These are phyloP conservation scores for Ogataea pilisensis DNA, from an alignment of 805 yeast genomes.

Conservation along the genomic window DNA sequence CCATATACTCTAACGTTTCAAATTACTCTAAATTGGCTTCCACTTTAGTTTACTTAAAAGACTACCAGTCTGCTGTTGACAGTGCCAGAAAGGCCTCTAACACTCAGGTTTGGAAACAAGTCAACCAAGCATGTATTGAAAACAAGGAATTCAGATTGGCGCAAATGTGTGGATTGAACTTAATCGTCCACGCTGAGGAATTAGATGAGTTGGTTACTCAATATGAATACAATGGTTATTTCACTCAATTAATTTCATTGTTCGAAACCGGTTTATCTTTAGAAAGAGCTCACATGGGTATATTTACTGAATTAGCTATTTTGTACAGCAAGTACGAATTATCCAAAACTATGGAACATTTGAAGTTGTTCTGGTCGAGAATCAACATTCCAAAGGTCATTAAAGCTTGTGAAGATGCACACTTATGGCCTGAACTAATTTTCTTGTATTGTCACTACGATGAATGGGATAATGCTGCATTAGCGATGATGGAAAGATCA, in stretches of 20 bases:
- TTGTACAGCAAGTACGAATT: slow-evolving; percentile 89
- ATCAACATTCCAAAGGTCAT: slow-evolving; percentile 96
- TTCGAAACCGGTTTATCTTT: slow-evolving; percentile 94
- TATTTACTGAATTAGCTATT: slow-evolving; percentile 94
- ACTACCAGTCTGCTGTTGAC: slow-evolving; percentile 95
- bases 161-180: slow-evolving; percentile 96
- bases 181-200: slow-evolving; percentile 97
- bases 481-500: slow-evolving; percentile 93
- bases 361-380: slow-evolving; percentile 97
- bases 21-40: slow-evolving; percentile 95
- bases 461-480: slow-evolving; percentile 98
- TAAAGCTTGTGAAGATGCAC: slow-evolving; percentile 88
- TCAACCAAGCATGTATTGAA: slow-evolving; percentile 92
- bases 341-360: slow-evolving; percentile 88
- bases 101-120: slow-evolving; percentile 94
- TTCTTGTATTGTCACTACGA: slow-evolving; percentile 97
- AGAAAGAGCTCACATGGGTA: slow-evolving; percentile 99
- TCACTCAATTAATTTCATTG: slow-evolving; percentile 84
- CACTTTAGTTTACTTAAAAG: slow-evolving; percentile 87
- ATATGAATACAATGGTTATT: slow-evolving; percentile 88
- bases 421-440: slow-evolving; percentile 92
- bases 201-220: slow-evolving; percentile 81
- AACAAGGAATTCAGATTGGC: slow-evolving; percentile 94
- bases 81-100: slow-evolving; percentile 98
- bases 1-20: slow-evolving; percentile 78